These are phyloP conservation scores for Tuber melanosporum DNA, from an alignment of 495 filamentous ascomycete species.

Conservation along the genomic window DNA sequence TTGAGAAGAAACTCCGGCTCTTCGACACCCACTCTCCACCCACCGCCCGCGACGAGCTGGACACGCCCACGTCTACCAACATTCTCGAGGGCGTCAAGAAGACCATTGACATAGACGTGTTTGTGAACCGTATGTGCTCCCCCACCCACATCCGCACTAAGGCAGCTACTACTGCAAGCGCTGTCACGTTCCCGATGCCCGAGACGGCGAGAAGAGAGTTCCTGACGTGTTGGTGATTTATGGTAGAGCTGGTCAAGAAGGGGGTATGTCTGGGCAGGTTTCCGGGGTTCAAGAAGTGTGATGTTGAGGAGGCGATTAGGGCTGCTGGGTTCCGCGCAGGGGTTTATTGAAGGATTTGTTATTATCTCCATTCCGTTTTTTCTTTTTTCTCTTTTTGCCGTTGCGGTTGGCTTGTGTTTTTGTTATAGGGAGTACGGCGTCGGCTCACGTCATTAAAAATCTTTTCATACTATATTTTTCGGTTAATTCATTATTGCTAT, in stretches of 20 bases:
- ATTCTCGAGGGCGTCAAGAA: constrained; percentile 23
- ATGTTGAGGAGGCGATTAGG: constrained; percentile 55
- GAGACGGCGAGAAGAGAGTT: constrained; percentile 28
- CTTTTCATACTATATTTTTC: background rate
- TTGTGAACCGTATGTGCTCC: constrained; percentile 34
- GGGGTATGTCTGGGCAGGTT: constrained; percentile 57
- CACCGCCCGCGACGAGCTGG: constrained; percentile 9
- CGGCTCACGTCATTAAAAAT: background rate
- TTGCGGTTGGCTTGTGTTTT: background rate
- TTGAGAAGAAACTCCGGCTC: constrained; percentile 12
- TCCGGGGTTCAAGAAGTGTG: constrained; percentile 54
- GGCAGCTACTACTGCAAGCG: constrained; percentile 17
- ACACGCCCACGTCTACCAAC: constrained; percentile 15
- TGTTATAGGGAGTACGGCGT: background rate
- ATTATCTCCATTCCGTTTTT: background rate
- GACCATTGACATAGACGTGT: constrained; percentile 37
- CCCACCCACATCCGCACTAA: background rate
- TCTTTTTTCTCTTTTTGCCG: background rate
- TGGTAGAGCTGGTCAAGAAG: constrained; percentile 46
- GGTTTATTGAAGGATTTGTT: background rate
- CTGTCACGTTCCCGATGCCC: constrained; percentile 28
- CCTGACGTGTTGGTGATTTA: background rate
- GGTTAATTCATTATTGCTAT: background rate
- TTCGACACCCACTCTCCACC: constrained; percentile 11
- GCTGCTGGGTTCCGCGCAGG: background rate